Conservation (phyloP, 164 flowering plant genomes). For the Piper longum region DNA sequence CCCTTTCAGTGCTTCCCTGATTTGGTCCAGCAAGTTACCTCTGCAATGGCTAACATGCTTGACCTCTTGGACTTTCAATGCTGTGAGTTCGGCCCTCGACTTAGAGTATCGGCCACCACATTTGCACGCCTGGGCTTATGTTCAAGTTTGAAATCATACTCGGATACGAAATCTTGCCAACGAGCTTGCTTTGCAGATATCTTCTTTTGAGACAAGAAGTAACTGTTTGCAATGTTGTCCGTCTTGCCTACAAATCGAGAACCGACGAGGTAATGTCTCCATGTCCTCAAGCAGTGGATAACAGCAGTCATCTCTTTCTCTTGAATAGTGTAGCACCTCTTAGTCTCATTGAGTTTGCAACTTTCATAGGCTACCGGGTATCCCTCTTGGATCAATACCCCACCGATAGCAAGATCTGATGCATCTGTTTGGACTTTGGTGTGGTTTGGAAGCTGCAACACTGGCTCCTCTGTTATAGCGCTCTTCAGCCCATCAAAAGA, state of each 20-base stretch:
- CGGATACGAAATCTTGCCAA: conserved; percentile 12
- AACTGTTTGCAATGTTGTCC: neutral
- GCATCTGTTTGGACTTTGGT: conserved; percentile 3
- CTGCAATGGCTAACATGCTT: neutral
- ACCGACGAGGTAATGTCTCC: neutral
- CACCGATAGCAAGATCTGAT: neutral
- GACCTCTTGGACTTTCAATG: neutral
- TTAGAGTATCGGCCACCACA: neutral
- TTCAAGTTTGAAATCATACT: neutral
- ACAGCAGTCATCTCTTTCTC: conserved; percentile 2
- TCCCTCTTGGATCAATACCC: neutral
- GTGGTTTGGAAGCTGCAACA: neutral
- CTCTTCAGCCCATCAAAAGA: too few species aligned
- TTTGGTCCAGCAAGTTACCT: neutral
- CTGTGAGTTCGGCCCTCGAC: neutral
- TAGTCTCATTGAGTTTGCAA: neutral
- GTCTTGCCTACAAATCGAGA: neutral
- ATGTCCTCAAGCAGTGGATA: too few species aligned
- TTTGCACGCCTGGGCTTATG: neutral
- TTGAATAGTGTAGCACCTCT: neutral
- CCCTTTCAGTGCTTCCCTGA: neutral
- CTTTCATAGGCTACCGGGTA: conserved; percentile 6
- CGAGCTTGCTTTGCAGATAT: conserved; percentile 7
- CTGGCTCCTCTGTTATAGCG: neutral
- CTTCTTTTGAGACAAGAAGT: conserved; percentile 10